Conservation (phyloP, 1,284 basidiomycete genomes). For the Austroboletus niveus region DNA sequence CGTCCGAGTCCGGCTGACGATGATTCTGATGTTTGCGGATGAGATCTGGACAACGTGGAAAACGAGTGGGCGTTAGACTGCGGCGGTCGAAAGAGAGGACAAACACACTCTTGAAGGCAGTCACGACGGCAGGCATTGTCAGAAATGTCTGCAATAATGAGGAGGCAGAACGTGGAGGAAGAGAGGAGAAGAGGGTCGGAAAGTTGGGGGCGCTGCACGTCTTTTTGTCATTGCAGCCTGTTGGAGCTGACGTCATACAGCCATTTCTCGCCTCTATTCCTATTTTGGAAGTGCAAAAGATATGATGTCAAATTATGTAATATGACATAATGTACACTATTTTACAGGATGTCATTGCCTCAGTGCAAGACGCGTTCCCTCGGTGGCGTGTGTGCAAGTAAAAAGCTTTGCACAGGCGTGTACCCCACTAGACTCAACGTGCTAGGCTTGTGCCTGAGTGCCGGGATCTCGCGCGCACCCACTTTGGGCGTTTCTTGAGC, state of each 20-base stretch:
- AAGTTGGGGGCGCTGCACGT: constrained; percentile 12
- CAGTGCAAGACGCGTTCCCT: constrained; percentile 37
- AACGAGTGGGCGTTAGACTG: constrained; percentile 20
- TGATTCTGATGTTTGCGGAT: constrained; percentile 74
- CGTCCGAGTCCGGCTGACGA: constrained; percentile 36
- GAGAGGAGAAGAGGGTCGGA: constrained; percentile 5
- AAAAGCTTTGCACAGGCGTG: constrained; percentile 68
- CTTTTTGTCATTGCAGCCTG: constrained; percentile 33
- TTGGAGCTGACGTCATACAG: constrained; percentile 37
- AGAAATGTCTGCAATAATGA: constrained; percentile 5
- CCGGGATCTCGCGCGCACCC: constrained; percentile 42
- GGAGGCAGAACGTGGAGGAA: not conserved
- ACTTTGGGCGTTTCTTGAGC: constrained; percentile 44
- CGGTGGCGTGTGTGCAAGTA: constrained; percentile 65
- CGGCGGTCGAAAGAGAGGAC: constrained; percentile 3
- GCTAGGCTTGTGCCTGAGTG: constrained; percentile 51
- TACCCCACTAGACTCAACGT: constrained; percentile 61
- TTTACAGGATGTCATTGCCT: not conserved
- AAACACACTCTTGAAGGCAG: constrained; percentile 69
- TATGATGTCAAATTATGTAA: not conserved
- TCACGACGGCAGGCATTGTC: constrained; percentile 48
- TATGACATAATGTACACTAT: not conserved
- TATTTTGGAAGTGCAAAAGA: constrained; percentile 5
- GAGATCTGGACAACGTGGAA: constrained; percentile 56
- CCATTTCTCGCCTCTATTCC: constrained; percentile 4